These are phyloP conservation scores for Meyerozyma guilliermondii DNA, from an alignment of 1,139 yeast species.

Conservation along the genomic window DNA sequence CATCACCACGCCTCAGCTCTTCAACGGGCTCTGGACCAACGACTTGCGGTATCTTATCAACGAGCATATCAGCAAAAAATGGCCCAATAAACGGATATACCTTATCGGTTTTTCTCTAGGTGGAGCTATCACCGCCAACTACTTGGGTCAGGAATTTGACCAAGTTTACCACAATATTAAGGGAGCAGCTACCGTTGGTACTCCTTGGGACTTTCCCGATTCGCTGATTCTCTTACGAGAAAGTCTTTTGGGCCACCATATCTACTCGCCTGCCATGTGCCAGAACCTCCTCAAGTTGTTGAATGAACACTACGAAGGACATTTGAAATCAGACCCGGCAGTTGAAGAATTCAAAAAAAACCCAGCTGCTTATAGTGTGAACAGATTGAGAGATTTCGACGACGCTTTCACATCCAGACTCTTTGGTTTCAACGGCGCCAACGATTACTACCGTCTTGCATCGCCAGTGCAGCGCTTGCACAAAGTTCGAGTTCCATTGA, in stretches of 20 bases:
- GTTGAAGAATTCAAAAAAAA: constrained; percentile 26
- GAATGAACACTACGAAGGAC: constrained; percentile 36
- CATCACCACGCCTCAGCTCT: constrained; percentile 53
- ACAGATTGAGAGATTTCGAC: constrained; percentile 56
- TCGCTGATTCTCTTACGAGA: constrained; percentile 40
- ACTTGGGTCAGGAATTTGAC: constrained; percentile 48
- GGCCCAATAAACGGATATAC: constrained; percentile 49
- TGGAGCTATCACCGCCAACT: constrained; percentile 51
- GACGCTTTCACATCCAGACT: constrained; percentile 64
- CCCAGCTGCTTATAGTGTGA: constrained; percentile 29
- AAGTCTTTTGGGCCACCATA: constrained; percentile 37
- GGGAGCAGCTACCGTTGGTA: constrained; percentile 40
- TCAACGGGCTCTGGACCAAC: constrained; percentile 60
- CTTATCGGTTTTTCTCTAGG: constrained; percentile 56
- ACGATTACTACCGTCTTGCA: constrained; percentile 68
- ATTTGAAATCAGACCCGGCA: constrained; percentile 21
- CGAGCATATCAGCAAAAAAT: constrained; percentile 37
- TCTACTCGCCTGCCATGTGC: constrained; percentile 53
- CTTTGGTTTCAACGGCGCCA: constrained; percentile 66
- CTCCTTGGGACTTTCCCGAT: constrained; percentile 15
- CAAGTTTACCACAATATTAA: constrained; percentile 32
- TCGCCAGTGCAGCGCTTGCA: constrained; percentile 55
- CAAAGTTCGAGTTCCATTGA: constrained; percentile 48
- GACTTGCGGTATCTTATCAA: constrained; percentile 51
- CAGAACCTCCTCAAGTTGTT: constrained; percentile 43